Base-by-base conservation (phyloP, 306 rosid species). In the Vicia faba region DNA sequence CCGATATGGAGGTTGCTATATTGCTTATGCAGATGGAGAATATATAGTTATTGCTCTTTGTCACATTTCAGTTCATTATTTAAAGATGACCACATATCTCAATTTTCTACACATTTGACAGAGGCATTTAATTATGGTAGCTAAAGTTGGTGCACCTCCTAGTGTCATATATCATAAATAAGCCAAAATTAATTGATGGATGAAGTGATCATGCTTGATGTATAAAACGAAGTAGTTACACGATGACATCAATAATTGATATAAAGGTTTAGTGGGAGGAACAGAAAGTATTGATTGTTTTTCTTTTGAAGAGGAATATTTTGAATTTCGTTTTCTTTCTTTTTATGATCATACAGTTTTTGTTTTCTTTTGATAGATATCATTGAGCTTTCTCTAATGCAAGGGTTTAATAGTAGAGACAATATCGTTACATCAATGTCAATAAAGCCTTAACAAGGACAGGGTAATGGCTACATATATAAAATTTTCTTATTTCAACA, bases 201-300 rank as follows among this genome's bases (percentile, higher is more conserved):
- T 26, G 14, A 12, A 41, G 48, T 51, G 25, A 50, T 63, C 61
- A 35, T 56, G 61, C 40, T 64, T 56, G 71, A 61, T 53, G 58
- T 36, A 15, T 61, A 9, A 50, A 69, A 69, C 61, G 67, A 55
- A 70, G 60, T 26, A 12, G 72, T 77, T 70, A 56, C 55, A 55
- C 57, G 48, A 45, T 66, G 76, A 77, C 76, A 70, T 64, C 81
- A 35, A 13, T 63, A 33, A 76, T 76, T 23, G 72, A 69, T 61
- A 69, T 61, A 33, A 35, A 49, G 76, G 72, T 33, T 33, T 31
- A 44, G 31, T 25, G 35, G 26, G 58, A 74, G 55, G 10, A 65
- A 4, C 11, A 45, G 20, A 33, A 29, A 65, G 11, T 58, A 53
- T 56, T 65, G 36, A 23, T 58, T 31, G 64, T 16, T 13, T 53